Evolutionary conservation across 2,329 filamentous ascomycete species (phyloP).

Genomic region (Nemania abortiva): DNA sequence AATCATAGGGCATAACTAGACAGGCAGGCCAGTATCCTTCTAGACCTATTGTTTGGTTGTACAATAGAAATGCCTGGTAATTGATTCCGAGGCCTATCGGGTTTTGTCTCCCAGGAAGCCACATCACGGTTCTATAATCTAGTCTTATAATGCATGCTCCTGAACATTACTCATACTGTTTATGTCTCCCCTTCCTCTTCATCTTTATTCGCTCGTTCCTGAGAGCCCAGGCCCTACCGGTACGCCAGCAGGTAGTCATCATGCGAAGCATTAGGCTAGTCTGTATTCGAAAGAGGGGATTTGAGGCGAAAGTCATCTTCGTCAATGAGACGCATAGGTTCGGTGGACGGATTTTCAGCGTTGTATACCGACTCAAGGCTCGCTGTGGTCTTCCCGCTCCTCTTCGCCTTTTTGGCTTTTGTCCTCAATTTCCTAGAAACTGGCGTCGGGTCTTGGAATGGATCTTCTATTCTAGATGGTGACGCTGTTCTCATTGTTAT

Average conservation of each 20-base stretch:
- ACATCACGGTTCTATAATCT: not conserved
- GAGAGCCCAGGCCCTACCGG: not conserved
- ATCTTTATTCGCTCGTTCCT: not conserved
- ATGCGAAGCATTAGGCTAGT: not conserved
- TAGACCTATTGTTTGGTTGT: not conserved
- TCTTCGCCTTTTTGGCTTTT: slow-evolving; percentile 4
- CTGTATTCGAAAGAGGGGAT: no score
- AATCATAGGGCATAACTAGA: no score
- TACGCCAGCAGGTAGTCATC: not conserved
- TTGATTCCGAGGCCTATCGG: not conserved
- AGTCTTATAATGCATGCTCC: not conserved
- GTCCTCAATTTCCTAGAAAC: not conserved
- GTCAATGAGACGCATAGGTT: slow-evolving; percentile 32
- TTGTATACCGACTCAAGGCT: not conserved
- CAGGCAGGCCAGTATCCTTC: not conserved
- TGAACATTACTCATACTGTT: not conserved
- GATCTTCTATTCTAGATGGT: not conserved
- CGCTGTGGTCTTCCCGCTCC: not conserved
- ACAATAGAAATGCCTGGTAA: slow-evolving; percentile 7
- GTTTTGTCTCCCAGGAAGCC: not conserved
- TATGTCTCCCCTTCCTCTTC: not conserved
- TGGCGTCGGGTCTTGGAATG: slow-evolving; percentile 28
- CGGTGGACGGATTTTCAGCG: slow-evolving; percentile 22
- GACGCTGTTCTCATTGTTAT: not conserved
- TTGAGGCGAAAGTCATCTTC: slow-evolving; percentile 34